Evolutionary conservation across 1,284 basidiomycete species (phyloP).

Genomic region (Fomitiporia mediterranea): DNA sequence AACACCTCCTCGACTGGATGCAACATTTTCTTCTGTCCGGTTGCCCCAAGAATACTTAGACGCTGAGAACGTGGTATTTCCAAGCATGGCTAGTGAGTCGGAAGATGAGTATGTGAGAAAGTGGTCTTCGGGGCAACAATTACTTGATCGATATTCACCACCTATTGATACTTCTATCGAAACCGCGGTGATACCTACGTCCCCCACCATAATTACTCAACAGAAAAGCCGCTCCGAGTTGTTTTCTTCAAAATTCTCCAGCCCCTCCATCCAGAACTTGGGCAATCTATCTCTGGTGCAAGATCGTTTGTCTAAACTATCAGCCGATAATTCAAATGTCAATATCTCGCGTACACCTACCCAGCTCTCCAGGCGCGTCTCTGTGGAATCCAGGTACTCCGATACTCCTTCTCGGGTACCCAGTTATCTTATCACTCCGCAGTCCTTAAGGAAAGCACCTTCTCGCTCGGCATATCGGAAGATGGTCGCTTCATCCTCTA

Average conservation of each 20-base stretch:
- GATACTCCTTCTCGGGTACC: neutral
- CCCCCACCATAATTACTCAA: conserved; percentile 25
- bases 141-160: neutral
- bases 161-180: neutral
- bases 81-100: neutral
- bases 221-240: conserved; percentile 22
- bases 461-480: neutral
- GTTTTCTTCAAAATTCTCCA: conserved; percentile 30
- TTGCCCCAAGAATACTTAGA: neutral
- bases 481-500: neutral
- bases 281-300: conserved; percentile 46
- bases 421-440: conserved; percentile 9
- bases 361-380: conserved; percentile 9
- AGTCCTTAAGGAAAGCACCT: neutral
- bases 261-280: conserved; percentile 51
- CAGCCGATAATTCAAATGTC: neutral
- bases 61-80: neutral
- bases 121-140: no score
- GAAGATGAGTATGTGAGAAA: neutral
- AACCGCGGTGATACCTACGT: conserved; percentile 2
- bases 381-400: conserved; percentile 11
- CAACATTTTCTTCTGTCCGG: neutral
- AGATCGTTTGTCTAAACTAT: conserved; percentile 40
- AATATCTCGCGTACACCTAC: neutral
- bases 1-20: neutral